Base-by-base conservation (phyloP, 495 filamentous ascomycete genomes). In the Aspergillus sclerotioniger region DNA sequence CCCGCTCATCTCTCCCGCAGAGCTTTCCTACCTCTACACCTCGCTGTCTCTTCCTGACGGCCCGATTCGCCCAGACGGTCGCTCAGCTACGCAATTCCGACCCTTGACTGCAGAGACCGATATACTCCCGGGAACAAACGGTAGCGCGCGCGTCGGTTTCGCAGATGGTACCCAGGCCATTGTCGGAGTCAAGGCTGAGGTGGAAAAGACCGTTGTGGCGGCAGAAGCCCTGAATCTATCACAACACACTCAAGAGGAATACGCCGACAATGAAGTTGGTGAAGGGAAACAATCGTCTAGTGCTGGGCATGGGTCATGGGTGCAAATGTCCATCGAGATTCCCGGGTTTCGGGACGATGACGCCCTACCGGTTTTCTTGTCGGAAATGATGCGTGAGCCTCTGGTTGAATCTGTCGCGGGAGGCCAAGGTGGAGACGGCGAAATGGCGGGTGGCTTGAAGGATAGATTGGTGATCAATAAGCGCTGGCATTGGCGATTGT, bases 141-240 rank as follows among this genome's bases (percentile, higher is more conserved):
- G 95, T 48, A 92, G 89, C 73, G 92, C 94, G 57, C 85, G 95
- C 39, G 84, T 98, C 46, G 93, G 92, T 55, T 96, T 96, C 71
- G 89, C 91, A 12, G 94, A 98, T 68, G 95, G 95, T 44, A 93
- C 90, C 2, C 93, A 98, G 73, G 94, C 92, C 7, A 86, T 98
- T 57, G 93, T 96, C 19, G 94, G 94, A 32, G 87, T 97, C 49
- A 98, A 98, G 71, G 91, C 86, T 3, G 93, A 97, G 71, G 89
- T 98, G 7, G 90, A 96, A 75, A 83, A 80, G 71, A 88, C 86
- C 9, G 58, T 64, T 15, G 54, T 73, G 8, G 66, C 62, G 6
- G 62, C 72, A 1, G 71, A 76, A 53, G 63, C 58, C 56, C 51
- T 66, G 12, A 60, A 58, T 63, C 62, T 64, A 57, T 47, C 56